Evolutionary conservation across 345 rosid genomes (phyloP), one percentile per base, ranked within the genome.

Genomic region (Microthlaspi erraticum): DNA sequence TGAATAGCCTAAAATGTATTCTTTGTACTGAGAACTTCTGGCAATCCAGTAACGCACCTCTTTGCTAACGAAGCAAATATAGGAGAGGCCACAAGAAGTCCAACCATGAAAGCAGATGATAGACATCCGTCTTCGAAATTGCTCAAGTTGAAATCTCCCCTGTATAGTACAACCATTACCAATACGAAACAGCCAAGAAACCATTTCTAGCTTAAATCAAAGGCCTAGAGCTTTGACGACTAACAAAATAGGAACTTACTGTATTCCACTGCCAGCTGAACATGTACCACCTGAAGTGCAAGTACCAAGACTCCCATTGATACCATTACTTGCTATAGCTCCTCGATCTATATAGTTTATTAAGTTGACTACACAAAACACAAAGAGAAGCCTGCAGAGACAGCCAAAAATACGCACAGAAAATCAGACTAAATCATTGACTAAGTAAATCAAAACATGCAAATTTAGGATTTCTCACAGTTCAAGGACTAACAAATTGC

Each of bases 81-180:
- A 36, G 98, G 98, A 83, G 94, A 89, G 53, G 94, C 86, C 64
- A 89, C 80, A 57, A 93, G 92, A 77, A 93, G 90, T 46, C 98
- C 98, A 77, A 93, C 98, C 97, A 93, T 85, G 79, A 91, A 93
- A 73, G 97, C 98, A 69, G 98, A 93, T 64, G 98, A 91, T 33
- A 91, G 73, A 70, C 82, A 62, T 78, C 98, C 98, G 78, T 93
- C 98, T 77, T 93, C 85, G 57, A 93, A 93, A 77, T 93, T 89
- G 81, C 67, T 87, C 70, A 93, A 80, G 77, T 84, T 73, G 73
- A 91, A 91, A 32, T 84, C 90, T 8, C 98, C 98, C 82, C 98
- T 93, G 71, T 64, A 49, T 2, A 31, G 31, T 8, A 69, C 38
- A 70, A 63, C 48, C 60, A 55, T 34, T 31, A 17, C n/a, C 48